These are phyloP conservation scores for Chara braunii DNA, from an alignment of 139 green algal genomes.

Conservation along the genomic window DNA sequence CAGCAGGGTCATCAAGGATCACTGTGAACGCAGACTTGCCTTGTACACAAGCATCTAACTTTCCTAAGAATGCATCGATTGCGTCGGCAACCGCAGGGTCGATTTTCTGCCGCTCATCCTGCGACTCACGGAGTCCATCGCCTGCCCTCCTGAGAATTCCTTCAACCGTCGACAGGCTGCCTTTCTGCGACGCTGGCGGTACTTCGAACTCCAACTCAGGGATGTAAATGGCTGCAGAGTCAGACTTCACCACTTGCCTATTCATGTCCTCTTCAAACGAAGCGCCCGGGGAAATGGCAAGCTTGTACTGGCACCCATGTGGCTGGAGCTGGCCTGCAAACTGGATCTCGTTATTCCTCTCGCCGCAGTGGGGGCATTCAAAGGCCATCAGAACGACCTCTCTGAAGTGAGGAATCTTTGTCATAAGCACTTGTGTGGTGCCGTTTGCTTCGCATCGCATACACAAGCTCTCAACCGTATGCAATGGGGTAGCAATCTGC, in stretches of 20 bases:
- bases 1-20: slow-evolving; percentile 50
- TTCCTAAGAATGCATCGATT: slow-evolving; percentile 46
- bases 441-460: slow-evolving; percentile 47
- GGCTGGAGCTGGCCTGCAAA: slow-evolving; percentile 46
- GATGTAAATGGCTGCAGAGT: slow-evolving; percentile 39
- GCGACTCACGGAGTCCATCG: slow-evolving; percentile 38
- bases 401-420: slow-evolving; percentile 52
- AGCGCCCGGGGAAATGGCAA: slow-evolving; percentile 40
- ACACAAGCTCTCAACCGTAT: slow-evolving; percentile 38
- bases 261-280: slow-evolving; percentile 22
- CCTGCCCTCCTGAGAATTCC: slow-evolving; percentile 45
- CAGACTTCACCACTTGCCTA: slow-evolving; percentile 59
- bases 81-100: slow-evolving; percentile 41
- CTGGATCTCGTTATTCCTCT: slow-evolving; percentile 58
- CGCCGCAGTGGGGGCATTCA: slow-evolving; percentile 53
- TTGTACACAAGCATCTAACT: slow-evolving; percentile 46
- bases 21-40: slow-evolving; percentile 52
- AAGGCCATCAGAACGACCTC: slow-evolving; percentile 54
- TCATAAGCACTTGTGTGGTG: slow-evolving; percentile 48
- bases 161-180: slow-evolving; percentile 52
- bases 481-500: neutral
- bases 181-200: slow-evolving; percentile 46
- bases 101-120: slow-evolving; percentile 43
- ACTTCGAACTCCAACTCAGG: slow-evolving; percentile 69
- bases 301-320: slow-evolving; percentile 40